Base-by-base conservation (phyloP, 352 stramenopile species). In the Pythium aphanidermatum region DNA sequence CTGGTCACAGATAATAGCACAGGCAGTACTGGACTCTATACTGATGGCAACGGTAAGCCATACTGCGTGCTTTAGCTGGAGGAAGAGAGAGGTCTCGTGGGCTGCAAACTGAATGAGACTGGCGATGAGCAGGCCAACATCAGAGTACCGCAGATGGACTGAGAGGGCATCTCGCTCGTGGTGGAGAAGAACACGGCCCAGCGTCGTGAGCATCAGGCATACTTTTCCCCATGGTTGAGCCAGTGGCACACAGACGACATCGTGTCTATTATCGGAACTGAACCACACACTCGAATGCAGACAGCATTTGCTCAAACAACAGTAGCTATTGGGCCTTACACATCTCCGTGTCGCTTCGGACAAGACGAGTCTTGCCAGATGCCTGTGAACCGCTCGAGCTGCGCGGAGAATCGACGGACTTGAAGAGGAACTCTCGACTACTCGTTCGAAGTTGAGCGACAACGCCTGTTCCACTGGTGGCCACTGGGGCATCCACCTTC, bases 41-140 rank as follows among this genome's bases (percentile, higher is more conserved):
- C 60, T 17, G 67, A 68, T 10, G 74, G 36, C 17, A 82, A 76
- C 26, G 4, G 54, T 65, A 44, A 63, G 57, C n/a, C 65, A n/a
- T n/a, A n/a, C n/a, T n/a, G n/a, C 68, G 21, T 60, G 66, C 14
- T 48, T 41, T 14, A 81, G 42, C 33, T 77, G 54, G 9, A 83
- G 34, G 19, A 68, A 55, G 9, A 42, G 56, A 26, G 68, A 77
- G 2, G 52, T 27, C 43, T 74, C 58, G 3, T 46, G 34, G 17
- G 70, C 55, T 0, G 64, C 61, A 38, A 82, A 86, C 40, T 86
- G 66, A 17, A 82, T 55, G n/a, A 83, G 59, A 26, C 68, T 83
- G 33, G 70, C 69, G 5, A 86, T 51, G 16, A 86, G 48, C 46
- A 81, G 50, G 3, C 52, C 56, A 21, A 86, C n/a, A n/a, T n/a